Conservation (phyloP, 1,284 basidiomycete species). For the Marasmius tenuissimus region DNA sequence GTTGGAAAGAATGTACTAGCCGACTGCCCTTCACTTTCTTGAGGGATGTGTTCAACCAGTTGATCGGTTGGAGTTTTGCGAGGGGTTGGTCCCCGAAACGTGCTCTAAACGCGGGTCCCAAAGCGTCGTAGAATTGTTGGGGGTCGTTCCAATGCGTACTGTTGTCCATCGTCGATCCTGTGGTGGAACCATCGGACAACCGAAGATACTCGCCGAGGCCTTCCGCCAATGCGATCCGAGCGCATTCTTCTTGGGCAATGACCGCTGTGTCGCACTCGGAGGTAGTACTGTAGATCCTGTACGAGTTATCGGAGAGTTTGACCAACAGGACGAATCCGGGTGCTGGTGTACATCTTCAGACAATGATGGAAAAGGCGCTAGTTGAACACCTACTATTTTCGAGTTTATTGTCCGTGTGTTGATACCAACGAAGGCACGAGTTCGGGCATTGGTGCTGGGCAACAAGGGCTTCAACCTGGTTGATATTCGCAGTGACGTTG, state of each 20-base stretch:
- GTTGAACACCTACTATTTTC: not conserved
- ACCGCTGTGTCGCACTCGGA: not conserved
- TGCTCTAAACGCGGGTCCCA: not conserved
- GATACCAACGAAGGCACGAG: not conserved
- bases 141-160: not conserved
- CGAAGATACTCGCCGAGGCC: not conserved
- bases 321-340: not conserved
- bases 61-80: not conserved
- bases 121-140: not conserved
- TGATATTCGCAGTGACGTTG: not conserved
- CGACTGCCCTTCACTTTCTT: constrained; percentile 7
- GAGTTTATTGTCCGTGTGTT: not conserved
- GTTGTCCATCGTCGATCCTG: not conserved
- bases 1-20: not conserved
- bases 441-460: not conserved
- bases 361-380: not conserved
- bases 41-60: constrained; percentile 12
- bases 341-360: not conserved
- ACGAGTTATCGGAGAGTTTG: not conserved
- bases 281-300: not conserved
- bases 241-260: not conserved
- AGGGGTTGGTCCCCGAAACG: not conserved
- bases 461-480: not conserved
- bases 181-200: not conserved
- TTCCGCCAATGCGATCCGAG: not conserved